Evolutionary conservation across 2,329 filamentous ascomycete genomes (phyloP).

Genomic region (Fusarium ramigenum): DNA sequence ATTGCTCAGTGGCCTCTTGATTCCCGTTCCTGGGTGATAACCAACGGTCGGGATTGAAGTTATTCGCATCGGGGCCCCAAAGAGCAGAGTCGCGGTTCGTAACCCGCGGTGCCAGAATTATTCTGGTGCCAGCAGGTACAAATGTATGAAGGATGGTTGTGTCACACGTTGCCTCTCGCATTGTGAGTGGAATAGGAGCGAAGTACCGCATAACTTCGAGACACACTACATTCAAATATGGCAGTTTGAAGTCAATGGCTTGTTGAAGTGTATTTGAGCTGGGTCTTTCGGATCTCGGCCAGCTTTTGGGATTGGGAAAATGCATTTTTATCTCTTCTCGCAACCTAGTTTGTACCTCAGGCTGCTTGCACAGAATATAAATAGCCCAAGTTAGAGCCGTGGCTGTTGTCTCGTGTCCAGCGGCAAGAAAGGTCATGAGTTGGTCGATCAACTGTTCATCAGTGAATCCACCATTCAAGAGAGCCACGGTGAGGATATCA

Average conservation of each 20-base stretch:
- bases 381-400: background rate
- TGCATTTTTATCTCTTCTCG: background rate
- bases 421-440: background rate
- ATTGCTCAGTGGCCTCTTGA: background rate
- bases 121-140: background rate
- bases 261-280: background rate
- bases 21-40: background rate
- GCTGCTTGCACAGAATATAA: background rate
- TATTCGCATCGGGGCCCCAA: background rate
- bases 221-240: background rate
- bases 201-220: background rate
- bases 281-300: background rate
- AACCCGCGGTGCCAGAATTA: background rate
- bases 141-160: background rate
- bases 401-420: background rate
- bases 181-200: background rate
- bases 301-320: background rate
- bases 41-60: background rate
- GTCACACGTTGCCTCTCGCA: background rate
- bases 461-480: background rate
- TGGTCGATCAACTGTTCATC: background rate
- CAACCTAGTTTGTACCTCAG: background rate
- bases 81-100: background rate
- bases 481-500: background rate
- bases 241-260: background rate